Base-by-base conservation (phyloP, 257 asterid genomes). In the Scutellaria galericulata region DNA sequence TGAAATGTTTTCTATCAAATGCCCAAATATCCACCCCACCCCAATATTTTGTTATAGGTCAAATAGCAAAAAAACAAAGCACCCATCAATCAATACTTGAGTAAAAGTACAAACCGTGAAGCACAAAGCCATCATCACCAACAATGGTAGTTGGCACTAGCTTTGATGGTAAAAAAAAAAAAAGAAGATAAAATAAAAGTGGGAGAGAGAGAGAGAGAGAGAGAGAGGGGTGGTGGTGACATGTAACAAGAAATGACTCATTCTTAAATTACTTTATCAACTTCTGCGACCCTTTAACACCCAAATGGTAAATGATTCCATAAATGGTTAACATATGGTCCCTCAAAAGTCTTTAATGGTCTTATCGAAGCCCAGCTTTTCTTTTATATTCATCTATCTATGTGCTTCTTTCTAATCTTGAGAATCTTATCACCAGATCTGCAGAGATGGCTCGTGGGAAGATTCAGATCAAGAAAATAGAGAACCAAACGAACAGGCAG, bases 401-500 rank as follows among this genome's bases (percentile, higher is more conserved):
- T n/a, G n/a, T n/a, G n/a, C n/a, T n/a, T n/a, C 31, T 40, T 31
- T 46, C 46, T 22, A 15, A n/a, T 20, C 22, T 46, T 4, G 11
- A 45, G 51, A 57, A 18, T 54, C 73, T 78, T 50, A 68, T 60
- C 86, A 66, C 82, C 75, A 54, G 73, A 68, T 40, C 8, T 40
- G 6, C 6, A 18, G 7, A 44, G 51, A 24, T 91, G 98, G 97
- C 99, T 73, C 90, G 98, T 70, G 99, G 99, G 51, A 91, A 94
- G 89, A 94, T 94, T 84, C 98, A 94, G 97, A 94, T 94, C 88
- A 94, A 79, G 96, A 87, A 81, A 54, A 94, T 94, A 22, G 99
- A 94, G 83, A 94, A 94, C 84, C 96, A 92, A 57, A 94, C 99
- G 0, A 94, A 94, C 83, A 82, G 98, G 79, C 99, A 94, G 69